Evolutionary conservation across 1,284 basidiomycete species (phyloP), one percentile per base, ranked within the genome.

Genomic region (Ustilago cynodontis): DNA sequence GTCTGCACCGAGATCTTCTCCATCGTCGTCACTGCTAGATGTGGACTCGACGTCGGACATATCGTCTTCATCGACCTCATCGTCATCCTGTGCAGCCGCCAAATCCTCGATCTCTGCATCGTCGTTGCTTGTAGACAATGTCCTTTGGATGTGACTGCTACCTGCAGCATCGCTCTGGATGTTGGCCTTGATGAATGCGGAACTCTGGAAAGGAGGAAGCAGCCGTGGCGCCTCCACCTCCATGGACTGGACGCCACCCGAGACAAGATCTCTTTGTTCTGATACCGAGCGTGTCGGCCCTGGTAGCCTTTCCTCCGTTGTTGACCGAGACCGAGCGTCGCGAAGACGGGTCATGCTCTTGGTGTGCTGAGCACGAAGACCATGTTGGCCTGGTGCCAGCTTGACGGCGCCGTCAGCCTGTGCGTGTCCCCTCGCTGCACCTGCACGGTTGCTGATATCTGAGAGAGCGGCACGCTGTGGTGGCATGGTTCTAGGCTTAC

Each of bases 1-100:
- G 39, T 59, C 66, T 11, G 29, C 59, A 13, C 58, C 70, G 1
- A 49, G 58, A 26, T 73, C 69, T 13, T 72, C 62, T 20, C 63
- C 62, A 47, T 65, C 75, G 20, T 77, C 66, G 35, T 77, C 66
- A 43, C 71, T 77, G 75, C 71, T 71, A 2, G 64, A 67, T 3
- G 67, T 71, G 2, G 75, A 77, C 16, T 67, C 64, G 49, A 63
- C 74, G 22, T 77, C 75, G 35, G 70, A 73, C 71, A 77, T 73
- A 13, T 64, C 62, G 37, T 75, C 66, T 57, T 66, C 69, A 20
- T 71, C 69, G 33, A 60, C 41, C 18, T 65, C 60, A 39, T 67
- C 61, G 20, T 53, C 51, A 43, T 57, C 39, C 4, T 43, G 35
- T 26, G 43, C 59, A 35, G 55, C 62, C 29, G 50, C 63, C 1